Percentiles rank a stretch among this genome's conserved stretches.
phyloP scores from a whole-genome alignment of 345 rosid genomes.

The Tarenaya hassleriana region DNA sequence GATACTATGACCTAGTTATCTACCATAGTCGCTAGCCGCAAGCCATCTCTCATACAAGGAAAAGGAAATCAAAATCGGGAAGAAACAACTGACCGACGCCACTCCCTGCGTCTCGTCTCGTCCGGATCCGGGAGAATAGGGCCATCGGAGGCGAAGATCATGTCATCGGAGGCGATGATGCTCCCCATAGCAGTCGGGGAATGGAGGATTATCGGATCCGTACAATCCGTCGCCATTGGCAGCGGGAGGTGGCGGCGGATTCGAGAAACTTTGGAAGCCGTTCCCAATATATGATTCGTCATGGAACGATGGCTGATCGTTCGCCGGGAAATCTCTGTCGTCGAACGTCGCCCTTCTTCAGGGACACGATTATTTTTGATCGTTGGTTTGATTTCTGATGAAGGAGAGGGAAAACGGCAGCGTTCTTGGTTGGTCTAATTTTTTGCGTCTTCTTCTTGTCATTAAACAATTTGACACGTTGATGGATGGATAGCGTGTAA shows the following conservation, averaged over 20 bases:
- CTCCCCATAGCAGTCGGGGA: constrained; percentile 42
- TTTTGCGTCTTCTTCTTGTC: too few relatives aligned
- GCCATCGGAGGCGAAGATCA: constrained; percentile 39
- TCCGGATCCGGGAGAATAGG: constrained; percentile 51
- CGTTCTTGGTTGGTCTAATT: too few relatives aligned
- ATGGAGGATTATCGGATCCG: constrained; percentile 28
- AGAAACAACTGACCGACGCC: constrained; percentile 61
- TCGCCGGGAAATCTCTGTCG: constrained; percentile 26
- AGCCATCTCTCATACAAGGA: constrained; percentile 8
- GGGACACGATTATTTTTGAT: constrained; percentile 16
- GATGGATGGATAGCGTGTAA: too few relatives aligned
- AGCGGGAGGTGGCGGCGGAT: constrained; percentile 21
- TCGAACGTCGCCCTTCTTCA: constrained; percentile 27
- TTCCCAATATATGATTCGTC: constrained; percentile 26
- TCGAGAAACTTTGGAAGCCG: constrained; percentile 29
- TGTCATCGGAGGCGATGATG: constrained; percentile 38
- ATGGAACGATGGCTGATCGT: constrained; percentile 9
- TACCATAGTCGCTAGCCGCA: background rate
- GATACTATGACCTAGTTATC: constrained; percentile 3
- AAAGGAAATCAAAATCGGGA: background rate
- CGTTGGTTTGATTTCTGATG: constrained; percentile 13
- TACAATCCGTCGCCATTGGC: constrained; percentile 20
- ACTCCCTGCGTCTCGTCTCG: constrained; percentile 68
- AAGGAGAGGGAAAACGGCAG: constrained; percentile 10
- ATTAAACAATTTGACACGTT: too few relatives aligned